Conservation (phyloP, 139 green algal genomes). For the Picochlorum sp. region DNA sequence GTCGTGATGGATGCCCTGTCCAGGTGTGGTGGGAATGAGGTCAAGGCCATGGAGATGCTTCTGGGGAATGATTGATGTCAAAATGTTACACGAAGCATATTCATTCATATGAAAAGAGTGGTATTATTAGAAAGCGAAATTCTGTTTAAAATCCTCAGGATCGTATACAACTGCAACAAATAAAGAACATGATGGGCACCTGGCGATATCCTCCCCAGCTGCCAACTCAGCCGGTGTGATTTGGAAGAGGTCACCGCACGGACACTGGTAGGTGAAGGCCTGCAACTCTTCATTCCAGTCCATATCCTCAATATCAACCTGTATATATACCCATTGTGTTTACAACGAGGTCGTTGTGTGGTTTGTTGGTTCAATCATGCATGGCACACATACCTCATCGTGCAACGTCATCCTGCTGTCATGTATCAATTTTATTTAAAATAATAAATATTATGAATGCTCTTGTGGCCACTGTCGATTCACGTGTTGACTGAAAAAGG, state of each 20-base stretch:
- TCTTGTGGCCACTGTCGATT: no score
- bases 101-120: neutral
- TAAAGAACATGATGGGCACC: slow-evolving; percentile 90
- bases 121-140: neutral
- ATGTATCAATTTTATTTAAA: no score
- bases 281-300: slow-evolving; percentile 80
- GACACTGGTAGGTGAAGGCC: slow-evolving; percentile 86
- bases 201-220: slow-evolving; percentile 85
- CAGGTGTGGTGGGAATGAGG: slow-evolving; percentile 52
- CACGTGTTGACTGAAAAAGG: no score
- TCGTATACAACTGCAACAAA: slow-evolving; percentile 94
- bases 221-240: slow-evolving; percentile 69
- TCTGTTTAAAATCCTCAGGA: slow-evolving; percentile 29
- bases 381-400: slow-evolving; percentile 20
- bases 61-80: slow-evolving; percentile 22
- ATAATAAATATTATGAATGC: no score
- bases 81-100: no score
- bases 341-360: slow-evolving; percentile 17
- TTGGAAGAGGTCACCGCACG: slow-evolving; percentile 95
- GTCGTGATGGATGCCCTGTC: slow-evolving; percentile 44
- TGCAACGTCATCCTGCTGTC: slow-evolving; percentile 24
- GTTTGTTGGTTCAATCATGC: slow-evolving; percentile 7
- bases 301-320: slow-evolving; percentile 98
- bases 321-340: slow-evolving; percentile 43
- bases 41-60: slow-evolving; percentile 67